These are phyloP conservation scores for Mycena polygramma DNA, from an alignment of 768 basidiomycete species.

Conservation along the genomic window DNA sequence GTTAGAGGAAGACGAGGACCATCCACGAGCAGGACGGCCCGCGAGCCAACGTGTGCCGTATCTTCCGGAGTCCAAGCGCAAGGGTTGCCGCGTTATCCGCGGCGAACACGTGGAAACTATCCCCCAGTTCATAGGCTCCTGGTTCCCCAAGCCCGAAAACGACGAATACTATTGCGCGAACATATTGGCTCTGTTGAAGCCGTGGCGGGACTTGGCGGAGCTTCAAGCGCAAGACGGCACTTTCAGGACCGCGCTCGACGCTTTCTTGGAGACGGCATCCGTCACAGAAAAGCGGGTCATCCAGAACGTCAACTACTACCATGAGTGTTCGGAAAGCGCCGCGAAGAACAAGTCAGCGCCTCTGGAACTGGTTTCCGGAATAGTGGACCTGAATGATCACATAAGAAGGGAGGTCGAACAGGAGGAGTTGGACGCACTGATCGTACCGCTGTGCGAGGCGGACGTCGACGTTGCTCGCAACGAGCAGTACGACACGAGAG, in stretches of 20 bases:
- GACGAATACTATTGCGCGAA: neutral
- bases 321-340: slow-evolving; percentile 43
- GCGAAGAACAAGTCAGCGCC: slow-evolving; percentile 4
- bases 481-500: neutral
- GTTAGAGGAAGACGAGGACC: too few species aligned
- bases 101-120: slow-evolving; percentile 46
- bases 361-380: neutral
- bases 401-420: neutral
- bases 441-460: neutral
- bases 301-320: slow-evolving; percentile 50
- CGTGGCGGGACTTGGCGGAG: neutral
- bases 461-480: neutral
- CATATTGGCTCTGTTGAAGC: neutral
- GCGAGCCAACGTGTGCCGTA: slow-evolving; percentile 35
- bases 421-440: neutral
- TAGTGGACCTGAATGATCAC: neutral
- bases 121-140: slow-evolving; percentile 52
- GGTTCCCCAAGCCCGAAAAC: neutral
- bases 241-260: neutral
- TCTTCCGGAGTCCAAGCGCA: neutral
- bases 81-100: slow-evolving; percentile 37
- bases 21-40: neutral
- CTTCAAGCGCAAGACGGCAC: neutral
- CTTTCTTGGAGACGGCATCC: neutral
- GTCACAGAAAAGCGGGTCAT: slow-evolving; percentile 31